phyloP scores from a whole-genome alignment of 139 green algal species.

The Volvox reticuliferus region DNA sequence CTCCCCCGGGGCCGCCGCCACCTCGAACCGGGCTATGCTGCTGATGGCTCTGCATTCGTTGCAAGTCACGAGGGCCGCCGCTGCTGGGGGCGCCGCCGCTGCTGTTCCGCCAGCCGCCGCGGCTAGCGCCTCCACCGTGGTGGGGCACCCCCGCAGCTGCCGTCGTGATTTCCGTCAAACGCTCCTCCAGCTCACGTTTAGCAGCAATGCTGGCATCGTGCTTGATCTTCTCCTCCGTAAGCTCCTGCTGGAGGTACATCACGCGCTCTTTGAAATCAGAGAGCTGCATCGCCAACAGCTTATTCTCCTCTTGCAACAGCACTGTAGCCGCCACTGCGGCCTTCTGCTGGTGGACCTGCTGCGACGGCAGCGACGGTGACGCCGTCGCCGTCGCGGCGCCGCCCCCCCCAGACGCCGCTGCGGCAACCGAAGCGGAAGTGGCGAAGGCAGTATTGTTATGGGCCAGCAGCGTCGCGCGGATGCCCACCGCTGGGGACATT shows the following conservation, averaged over 20 bases:
- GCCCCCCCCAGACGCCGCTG: neutral
- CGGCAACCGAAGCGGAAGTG: neutral
- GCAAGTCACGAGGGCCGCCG: neutral
- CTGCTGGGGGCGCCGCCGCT: neutral
- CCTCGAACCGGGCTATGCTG: neutral
- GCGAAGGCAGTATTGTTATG: neutral
- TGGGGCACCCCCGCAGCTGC: neutral
- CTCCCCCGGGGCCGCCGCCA: neutral
- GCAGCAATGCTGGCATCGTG: slow-evolving; percentile 30
- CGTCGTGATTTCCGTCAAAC: slow-evolving; percentile 21
- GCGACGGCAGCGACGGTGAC: neutral
- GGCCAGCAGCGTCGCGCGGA: neutral
- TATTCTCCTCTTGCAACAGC: slow-evolving; percentile 7
- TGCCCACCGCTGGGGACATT: neutral
- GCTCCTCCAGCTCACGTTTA: slow-evolving; percentile 26
- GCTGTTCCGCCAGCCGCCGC: slow-evolving; percentile 29
- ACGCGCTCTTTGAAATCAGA: slow-evolving; percentile 45
- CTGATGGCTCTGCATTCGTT: slow-evolving; percentile 6
- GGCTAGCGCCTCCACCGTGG: slow-evolving; percentile 12
- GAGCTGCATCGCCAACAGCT: slow-evolving; percentile 27
- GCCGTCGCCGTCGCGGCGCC: neutral
- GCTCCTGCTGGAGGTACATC: slow-evolving; percentile 49
- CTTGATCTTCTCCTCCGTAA: slow-evolving; percentile 13
- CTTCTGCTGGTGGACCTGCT: slow-evolving; percentile 29
- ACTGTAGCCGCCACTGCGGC: neutral